A percentile compares a stretch with the other conserved stretches of the same genome.
Evolutionary conservation across 306 rosid species (phyloP).

Genomic region (Ormosia semicastrata): DNA sequence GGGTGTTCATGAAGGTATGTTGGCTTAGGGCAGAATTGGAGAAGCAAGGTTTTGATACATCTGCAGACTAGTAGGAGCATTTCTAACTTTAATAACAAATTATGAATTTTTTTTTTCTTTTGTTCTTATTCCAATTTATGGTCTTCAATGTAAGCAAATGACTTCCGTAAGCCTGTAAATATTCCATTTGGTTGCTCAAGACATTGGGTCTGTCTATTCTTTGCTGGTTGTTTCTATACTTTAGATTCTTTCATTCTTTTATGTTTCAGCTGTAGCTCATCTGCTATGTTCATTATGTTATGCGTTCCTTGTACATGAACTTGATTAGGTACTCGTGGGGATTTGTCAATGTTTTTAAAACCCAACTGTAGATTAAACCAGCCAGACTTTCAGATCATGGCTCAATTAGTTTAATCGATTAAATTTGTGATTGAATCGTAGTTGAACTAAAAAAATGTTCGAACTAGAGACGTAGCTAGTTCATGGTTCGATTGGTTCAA

Average conservation of each 20-base stretch:
- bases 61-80: slow-evolving; percentile 51
- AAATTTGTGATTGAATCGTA: too few relatives aligned
- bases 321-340: slow-evolving; percentile 17
- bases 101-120: slow-evolving; percentile 26
- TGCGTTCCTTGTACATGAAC: slow-evolving; percentile 28
- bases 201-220: slow-evolving; percentile 63
- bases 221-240: slow-evolving; percentile 45
- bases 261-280: slow-evolving; percentile 15
- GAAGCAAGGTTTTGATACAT: slow-evolving; percentile 60
- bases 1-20: slow-evolving; percentile 49
- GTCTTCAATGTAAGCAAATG: slow-evolving; percentile 35
- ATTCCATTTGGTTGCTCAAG: slow-evolving; percentile 64
- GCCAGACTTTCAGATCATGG: too few relatives aligned
- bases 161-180: slow-evolving; percentile 61
- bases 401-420: too few relatives aligned
- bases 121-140: slow-evolving; percentile 21
- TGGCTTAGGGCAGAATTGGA: slow-evolving; percentile 49
- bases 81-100: slow-evolving; percentile 62
- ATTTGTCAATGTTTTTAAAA: too few relatives aligned
- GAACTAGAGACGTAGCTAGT: too few relatives aligned
- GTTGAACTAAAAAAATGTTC: too few relatives aligned
- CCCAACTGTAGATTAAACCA: too few relatives aligned
- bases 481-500: too few relatives aligned
- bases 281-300: slow-evolving; percentile 20
- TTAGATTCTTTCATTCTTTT: slow-evolving; percentile 23